Base-by-base conservation (phyloP, 768 basidiomycete species). In the Mrakia gelida region DNA sequence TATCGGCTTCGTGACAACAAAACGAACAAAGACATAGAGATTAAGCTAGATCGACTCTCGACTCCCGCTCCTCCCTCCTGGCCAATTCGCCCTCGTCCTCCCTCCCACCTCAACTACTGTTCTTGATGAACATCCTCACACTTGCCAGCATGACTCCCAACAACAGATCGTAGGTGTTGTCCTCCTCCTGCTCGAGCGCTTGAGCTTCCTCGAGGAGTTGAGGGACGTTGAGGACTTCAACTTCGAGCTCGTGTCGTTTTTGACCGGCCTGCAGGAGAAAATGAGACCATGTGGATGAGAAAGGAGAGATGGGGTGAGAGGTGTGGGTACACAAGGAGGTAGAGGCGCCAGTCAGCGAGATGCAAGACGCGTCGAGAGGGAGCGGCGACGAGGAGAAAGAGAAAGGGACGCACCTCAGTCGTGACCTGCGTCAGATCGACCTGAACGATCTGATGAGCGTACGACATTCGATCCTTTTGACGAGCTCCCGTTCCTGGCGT, bases 341-440 rank as follows among this genome's bases (percentile, higher is more conserved):
- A 28, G 26, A 13, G 11, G 26, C 8, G 49, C 21, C 1, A 59
- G 26, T 59, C 45, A 45, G 15, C 34, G 65, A 43, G 30, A 28
- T 8, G 1, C 38, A 26, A 32, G 63, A 18, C 15, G 41, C 3
- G 43, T 21, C 5, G 49, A 52, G 1, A 18, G 49, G 49, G 18
- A 16, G 9, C 13, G 49, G 2, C 15, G 4, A 13, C 18, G 18
- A 52, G 18, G 49, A 26, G 71, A 30, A 38, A 13, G 23, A 18
- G 43, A 54, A 43, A 15, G 49, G 8, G 34, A 80, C 82, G 71
- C 11, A 86, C 87, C 6, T 90, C 87, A 2, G 89, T 75, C 21
- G 72, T 89, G 70, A 98, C 96, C 85, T 95, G 94, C 0, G 97
- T 98, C 71, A 99, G 88, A 86, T 99, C 97, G 80, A 99, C 91